Evolutionary conservation across 2,329 filamentous ascomycete genomes (phyloP), one percentile per base, ranked within the genome.

Genomic region (Aspergillus cejpii): DNA sequence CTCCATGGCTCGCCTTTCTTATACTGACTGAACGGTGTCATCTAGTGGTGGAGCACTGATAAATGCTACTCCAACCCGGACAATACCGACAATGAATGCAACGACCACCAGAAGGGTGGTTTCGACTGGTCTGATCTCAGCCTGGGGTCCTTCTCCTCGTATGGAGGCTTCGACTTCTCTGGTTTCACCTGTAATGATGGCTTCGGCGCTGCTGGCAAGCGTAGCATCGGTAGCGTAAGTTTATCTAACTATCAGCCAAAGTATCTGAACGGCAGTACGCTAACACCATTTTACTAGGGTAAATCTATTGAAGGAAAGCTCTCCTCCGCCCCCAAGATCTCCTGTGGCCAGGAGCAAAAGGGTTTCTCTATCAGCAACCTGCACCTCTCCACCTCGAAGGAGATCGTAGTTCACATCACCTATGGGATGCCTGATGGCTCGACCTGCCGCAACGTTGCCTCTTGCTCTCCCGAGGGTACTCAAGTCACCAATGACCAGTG

Each of bases 361-460:
- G 67, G 62, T 52, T 92, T 94, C 75, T 92, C 89, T 27, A 80
- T 94, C 60, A 79, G 74, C 53, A 75, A 80, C 57, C 79, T 94
- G 66, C 76, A 91, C 52, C 73, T 96, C 55, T 80, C 80, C 37
- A 76, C 81, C 52, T 82, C 87, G 61, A 81, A 84, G 61, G 84
- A 91, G 67, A 82, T 80, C 56, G 81, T 90, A 52, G 72, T 97
- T 43, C 82, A 91, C 68, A 88, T 95, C 73, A 78, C 87, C 74
- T 96, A 91, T 71, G 77, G 75, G 59, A 94, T 96, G 88, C 77
- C 81, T 2, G 87, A 91, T 64, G 86, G 86, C 56, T 83, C 80
- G 11, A 79, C 68, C 48, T 97, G 91, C 81, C 91, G 86, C 73
- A 85, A 94, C 59, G 81, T 79, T 51, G 73, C 78, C 53, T 62